Conservation (phyloP, 2,329 filamentous ascomycete genomes). For the Phyllachora maydis region DNA sequence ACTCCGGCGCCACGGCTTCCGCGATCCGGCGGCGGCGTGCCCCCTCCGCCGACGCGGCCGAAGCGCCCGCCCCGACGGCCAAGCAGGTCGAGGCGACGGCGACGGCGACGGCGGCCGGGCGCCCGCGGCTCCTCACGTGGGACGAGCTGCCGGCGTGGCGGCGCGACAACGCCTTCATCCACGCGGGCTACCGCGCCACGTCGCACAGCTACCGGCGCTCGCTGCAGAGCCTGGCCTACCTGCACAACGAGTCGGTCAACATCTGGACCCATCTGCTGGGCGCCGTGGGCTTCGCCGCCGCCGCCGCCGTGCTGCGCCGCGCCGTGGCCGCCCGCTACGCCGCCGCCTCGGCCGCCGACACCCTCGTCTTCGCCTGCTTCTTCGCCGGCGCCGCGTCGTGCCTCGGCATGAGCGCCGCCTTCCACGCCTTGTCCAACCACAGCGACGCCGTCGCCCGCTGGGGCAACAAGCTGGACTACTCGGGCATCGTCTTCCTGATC, state of each 20-base stretch:
- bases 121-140: slow-evolving; percentile 27
- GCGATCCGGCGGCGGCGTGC: slow-evolving; percentile 10
- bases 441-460: slow-evolving; percentile 56
- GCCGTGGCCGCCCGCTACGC: slow-evolving; percentile 44
- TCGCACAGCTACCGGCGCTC: slow-evolving; percentile 24
- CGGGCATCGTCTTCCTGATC: slow-evolving; percentile 81
- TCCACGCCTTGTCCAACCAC: slow-evolving; percentile 73
- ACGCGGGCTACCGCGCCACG: slow-evolving; percentile 28
- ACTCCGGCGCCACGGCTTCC: slow-evolving; percentile 1
- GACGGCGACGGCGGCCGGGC: too few relatives aligned
- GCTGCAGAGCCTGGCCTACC: slow-evolving; percentile 24
- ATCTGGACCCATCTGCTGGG: slow-evolving; percentile 47
- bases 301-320: slow-evolving; percentile 30
- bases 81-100: slow-evolving; percentile 17
- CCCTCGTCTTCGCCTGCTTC: slow-evolving; percentile 60
- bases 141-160: slow-evolving; percentile 37
- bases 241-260: slow-evolving; percentile 43
- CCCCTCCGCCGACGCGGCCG: slow-evolving; percentile 2
- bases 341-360: slow-evolving; percentile 37
- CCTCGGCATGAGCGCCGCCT: slow-evolving; percentile 66
- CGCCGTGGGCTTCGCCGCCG: slow-evolving; percentile 32
- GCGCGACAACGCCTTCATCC: slow-evolving; percentile 36
- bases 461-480: slow-evolving; percentile 87
- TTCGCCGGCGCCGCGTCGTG: slow-evolving; percentile 55
- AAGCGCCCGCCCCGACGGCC: slow-evolving; percentile 8